Base-by-base conservation (phyloP, 164 flowering plant species). In the Magnolia changhungtana region DNA sequence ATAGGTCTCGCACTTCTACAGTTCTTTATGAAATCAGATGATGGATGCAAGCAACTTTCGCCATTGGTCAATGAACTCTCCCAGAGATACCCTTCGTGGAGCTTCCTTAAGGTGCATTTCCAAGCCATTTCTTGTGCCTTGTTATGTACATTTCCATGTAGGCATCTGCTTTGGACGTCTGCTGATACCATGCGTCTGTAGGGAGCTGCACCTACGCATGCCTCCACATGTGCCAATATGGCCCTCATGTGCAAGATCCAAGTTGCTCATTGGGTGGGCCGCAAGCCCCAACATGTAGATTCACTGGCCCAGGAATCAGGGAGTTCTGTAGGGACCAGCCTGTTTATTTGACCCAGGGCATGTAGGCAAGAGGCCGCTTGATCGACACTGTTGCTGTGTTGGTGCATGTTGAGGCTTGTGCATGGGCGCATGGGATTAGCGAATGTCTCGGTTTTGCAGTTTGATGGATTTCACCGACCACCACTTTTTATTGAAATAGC, bases 1-100 rank as follows among this genome's bases (percentile, higher is more conserved):
- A 52, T 31, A 72, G 74, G 74, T 50, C 74, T 50, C 29, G 18
- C 19, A 13, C 63, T 72, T 21, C 63, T 72, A 55, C 74, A 50
- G 21, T 72, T 72, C 74, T 72, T 72, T 52, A 50, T 51, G 37
- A 72, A 72, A 16, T 72, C 63, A 72, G 74, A 72, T 52, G 74
- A 72, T 14, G 18, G 29, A 58, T 72, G 74, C 37, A 52, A 55
- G 27, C 63, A 72, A 55, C 61, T 72, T 20, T 72, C 74, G 9
- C 63, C 74, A 50, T 24, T 72, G 37, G 74, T 72, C 19, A 51
- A 50, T 27, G 63, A 72, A 24, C 63, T 72, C 31, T 72, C 63
- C 27, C 74, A 72, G 24, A 20, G 63, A 72, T 72, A 50, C 74
- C 63, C 74, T 50, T 72, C 63, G 10, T 50, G 74, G 74, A 72